Evolutionary conservation across 345 rosid species (phyloP).

Genomic region (Murraya paniculata): DNA sequence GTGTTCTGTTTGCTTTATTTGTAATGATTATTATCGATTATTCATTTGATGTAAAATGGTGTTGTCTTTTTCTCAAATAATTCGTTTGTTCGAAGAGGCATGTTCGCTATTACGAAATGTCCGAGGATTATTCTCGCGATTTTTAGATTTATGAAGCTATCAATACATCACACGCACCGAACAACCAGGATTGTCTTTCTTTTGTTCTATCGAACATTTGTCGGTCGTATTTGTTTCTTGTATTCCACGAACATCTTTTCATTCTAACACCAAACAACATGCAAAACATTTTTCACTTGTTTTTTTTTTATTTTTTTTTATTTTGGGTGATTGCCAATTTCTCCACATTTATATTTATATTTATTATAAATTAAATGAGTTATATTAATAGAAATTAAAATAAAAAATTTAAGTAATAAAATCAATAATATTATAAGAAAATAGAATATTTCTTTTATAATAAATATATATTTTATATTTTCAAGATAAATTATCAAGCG

Average conservation of each 20-base stretch:
- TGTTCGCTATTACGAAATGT: background rate
- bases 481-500: too few species aligned
- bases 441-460: too few species aligned
- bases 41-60: background rate
- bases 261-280: background rate
- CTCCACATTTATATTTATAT: too few species aligned
- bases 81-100: background rate
- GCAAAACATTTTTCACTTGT: slow-evolving; percentile 5
- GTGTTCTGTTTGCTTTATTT: background rate
- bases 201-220: background rate
- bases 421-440: too few species aligned
- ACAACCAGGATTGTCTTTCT: background rate
- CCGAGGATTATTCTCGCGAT: background rate
- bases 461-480: too few species aligned
- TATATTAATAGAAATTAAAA: too few species aligned
- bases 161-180: background rate
- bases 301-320: too few species aligned
- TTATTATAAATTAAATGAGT: too few species aligned
- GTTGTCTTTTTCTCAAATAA: background rate
- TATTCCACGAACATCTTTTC: background rate
- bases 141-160: background rate
- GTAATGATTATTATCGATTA: too few species aligned
- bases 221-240: background rate
- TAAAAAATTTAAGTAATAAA: too few species aligned
- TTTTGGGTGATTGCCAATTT: too few species aligned